These are phyloP conservation scores for Plasmodium relictum DNA, from an alignment of 169 alveolate species.

Conservation along the genomic window DNA sequence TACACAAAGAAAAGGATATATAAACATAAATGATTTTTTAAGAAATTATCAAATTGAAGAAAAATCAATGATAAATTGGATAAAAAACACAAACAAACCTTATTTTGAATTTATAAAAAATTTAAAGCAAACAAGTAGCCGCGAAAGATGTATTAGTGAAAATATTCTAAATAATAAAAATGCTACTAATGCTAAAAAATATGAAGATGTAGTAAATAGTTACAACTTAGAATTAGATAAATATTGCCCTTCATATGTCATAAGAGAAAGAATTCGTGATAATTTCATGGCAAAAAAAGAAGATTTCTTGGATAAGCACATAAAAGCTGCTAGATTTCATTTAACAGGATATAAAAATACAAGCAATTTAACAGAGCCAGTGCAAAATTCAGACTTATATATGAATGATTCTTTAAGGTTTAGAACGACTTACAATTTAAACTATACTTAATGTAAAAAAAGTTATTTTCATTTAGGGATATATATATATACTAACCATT, in stretches of 20 bases:
- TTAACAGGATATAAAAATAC: constrained; percentile 73
- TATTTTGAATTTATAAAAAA: constrained; percentile 69
- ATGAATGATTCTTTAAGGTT: constrained; percentile 65
- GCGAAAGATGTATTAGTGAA: constrained; percentile 41
- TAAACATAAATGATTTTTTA: constrained; percentile 59
- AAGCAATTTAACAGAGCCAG: constrained; percentile 43
- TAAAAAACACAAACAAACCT: constrained; percentile 76
- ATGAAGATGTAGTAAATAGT: constrained; percentile 42
- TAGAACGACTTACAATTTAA: constrained; percentile 66
- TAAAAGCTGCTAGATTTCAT: constrained; percentile 56
- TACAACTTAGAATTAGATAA: constrained; percentile 59
- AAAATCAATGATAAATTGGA: constrained; percentile 69
- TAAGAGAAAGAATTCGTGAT: constrained; percentile 72
- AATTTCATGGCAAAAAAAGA: constrained; percentile 67
- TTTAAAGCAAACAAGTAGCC: constrained; percentile 20
- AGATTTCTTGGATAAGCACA: constrained; percentile 57
- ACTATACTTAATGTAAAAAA: constrained; percentile 8
- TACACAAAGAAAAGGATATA: constrained; percentile 65
- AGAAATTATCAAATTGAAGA: constrained; percentile 69
- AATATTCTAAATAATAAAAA: constrained; percentile 26
- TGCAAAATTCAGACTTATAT: constrained; percentile 53
- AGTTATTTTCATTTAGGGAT: neutral
- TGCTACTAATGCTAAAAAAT: constrained; percentile 48
- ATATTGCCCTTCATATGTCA: constrained; percentile 66
- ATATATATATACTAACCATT: neutral